phyloP scores from a whole-genome alignment of 2,329 filamentous ascomycete genomes.

The Aspergillus quadrilineatus region DNA sequence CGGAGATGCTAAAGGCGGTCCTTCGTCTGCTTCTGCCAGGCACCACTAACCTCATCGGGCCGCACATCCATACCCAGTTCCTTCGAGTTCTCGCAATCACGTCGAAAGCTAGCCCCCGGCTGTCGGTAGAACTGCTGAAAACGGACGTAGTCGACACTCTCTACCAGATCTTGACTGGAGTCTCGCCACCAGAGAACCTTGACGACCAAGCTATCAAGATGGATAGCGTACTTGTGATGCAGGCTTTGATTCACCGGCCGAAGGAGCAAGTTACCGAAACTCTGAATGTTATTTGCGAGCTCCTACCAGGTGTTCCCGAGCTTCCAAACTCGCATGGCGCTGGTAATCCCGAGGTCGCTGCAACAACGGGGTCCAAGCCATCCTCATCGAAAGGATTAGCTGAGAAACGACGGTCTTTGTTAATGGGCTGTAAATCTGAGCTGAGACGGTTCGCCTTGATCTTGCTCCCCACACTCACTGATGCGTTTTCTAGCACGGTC shows the following conservation, averaged over 20 bases:
- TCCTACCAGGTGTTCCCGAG: constrained; percentile 73
- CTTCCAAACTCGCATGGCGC: constrained; percentile 54
- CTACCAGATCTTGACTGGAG: constrained; percentile 94
- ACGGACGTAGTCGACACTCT: constrained; percentile 97
- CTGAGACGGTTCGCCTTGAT: constrained; percentile 91
- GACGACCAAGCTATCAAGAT: constrained; percentile 60
- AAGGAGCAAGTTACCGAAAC: constrained; percentile 97
- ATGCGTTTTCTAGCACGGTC: constrained; percentile 96
- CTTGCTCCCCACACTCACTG: constrained; percentile 88
- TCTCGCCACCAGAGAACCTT: constrained; percentile 82
- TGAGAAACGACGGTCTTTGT: constrained; percentile 76
- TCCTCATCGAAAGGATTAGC: constrained; percentile 55
- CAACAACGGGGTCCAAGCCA: constrained; percentile 37
- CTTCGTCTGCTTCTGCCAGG: constrained; percentile 86
- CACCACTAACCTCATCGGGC: constrained; percentile 90
- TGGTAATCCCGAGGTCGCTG: constrained; percentile 50
- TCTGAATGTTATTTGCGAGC: constrained; percentile 93
- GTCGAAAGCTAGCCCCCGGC: constrained; percentile 78
- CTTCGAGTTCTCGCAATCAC: constrained; percentile 87
- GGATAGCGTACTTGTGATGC: constrained; percentile 97
- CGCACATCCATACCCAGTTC: constrained; percentile 95
- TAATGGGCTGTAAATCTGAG: constrained; percentile 80
- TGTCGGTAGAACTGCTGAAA: constrained; percentile 88
- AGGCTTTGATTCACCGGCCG: constrained; percentile 91
- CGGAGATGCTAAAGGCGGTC: constrained; percentile 80